Base-by-base conservation (phyloP, 1,139 yeast genomes). In the Kurtzmaniella quercitrusa region DNA sequence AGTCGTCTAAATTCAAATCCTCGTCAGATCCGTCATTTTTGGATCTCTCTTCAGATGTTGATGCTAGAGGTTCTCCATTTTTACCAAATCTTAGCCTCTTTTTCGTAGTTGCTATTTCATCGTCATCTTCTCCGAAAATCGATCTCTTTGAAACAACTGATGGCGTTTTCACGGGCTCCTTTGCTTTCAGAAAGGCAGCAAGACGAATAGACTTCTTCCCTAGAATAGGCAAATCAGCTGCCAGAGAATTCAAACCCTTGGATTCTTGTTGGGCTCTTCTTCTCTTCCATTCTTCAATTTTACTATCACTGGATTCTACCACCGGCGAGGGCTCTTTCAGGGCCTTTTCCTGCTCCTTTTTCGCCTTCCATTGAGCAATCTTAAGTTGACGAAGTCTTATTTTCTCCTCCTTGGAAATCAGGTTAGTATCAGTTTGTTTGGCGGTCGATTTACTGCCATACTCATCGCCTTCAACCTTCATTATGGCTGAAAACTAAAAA, bases 281-380 rank as follows among this genome's bases (percentile, higher is more conserved):
- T 54, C 49, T 50, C 45, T 70, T 71, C 76, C 77, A 70, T 45
- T 69, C 70, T 44, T 70, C 75, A 3, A 71, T 58, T 36, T 70
- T 49, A 11, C 48, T 55, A 12, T 47, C 47, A 14, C 45, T 48
- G n/a, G 42, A 45, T 19, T 37, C 40, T 45, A 46, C 36, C 39
- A 47, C 29, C 23, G 14, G 21, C 24, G 34, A 33, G 8, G 37
- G 33, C 14, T 40, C 34, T 12, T 17, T 29, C 19, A 21, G 33
- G 16, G 25, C 10, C n/a, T 31, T 42, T 45, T 42, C 41, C 40
- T 60, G 63, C 41, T 61, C 60, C 45, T 68, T 68, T 57, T 66
- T 70, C 40, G 57, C 58, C 43, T 66, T 66, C 75, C 74, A 71
- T 34, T 68, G 65, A n/a, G 67, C 68, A 39, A 70, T 52, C 48